phyloP scores from a whole-genome alignment of 106 monocot genomes.

The Allium fistulosum region DNA sequence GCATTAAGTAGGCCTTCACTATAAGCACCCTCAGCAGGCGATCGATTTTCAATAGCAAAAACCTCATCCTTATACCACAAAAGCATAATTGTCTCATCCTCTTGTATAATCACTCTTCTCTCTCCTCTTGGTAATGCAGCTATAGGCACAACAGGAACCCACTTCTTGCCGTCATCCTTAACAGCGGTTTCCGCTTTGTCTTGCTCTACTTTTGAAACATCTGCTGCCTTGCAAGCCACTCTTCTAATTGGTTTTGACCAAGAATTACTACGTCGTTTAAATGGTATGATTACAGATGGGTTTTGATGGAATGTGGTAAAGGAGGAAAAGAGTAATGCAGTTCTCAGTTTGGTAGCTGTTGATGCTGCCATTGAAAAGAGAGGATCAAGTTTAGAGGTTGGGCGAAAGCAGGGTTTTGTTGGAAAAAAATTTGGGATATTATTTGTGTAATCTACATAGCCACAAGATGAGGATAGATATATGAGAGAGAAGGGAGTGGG shows the following conservation, averaged over 20 bases:
- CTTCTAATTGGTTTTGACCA: not conserved
- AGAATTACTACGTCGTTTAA: not conserved
- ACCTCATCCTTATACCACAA: slow-evolving; percentile 93
- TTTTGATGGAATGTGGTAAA: slow-evolving; percentile 3
- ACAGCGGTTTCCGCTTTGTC: slow-evolving; percentile 8
- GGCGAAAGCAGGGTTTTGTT: not conserved
- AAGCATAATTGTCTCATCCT: slow-evolving; percentile 69
- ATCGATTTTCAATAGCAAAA: slow-evolving; percentile 85
- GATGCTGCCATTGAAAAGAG: slow-evolving; percentile 20
- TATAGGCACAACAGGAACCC: slow-evolving; percentile 81
- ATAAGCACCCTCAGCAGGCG: slow-evolving; percentile 94
- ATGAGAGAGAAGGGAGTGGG: slow-evolving; percentile 1
- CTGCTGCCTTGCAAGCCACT: slow-evolving; percentile 51
- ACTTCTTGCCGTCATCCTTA: slow-evolving; percentile 40
- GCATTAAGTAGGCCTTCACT: slow-evolving; percentile 87
- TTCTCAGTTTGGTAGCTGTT: slow-evolving; percentile 18
- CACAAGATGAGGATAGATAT: slow-evolving; percentile 9
- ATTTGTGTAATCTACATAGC: not conserved
- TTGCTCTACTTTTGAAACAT: slow-evolving; percentile 51
- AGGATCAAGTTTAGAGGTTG: not conserved
- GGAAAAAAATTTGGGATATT: not conserved
- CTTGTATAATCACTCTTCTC: slow-evolving; percentile 86
- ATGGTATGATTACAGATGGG: not conserved
- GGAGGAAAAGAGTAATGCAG: slow-evolving; percentile 22
- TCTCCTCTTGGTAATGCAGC: slow-evolving; percentile 85